These are phyloP conservation scores for Setaria viridis DNA, from an alignment of 202 grass and related monocot species.

Conservation along the genomic window DNA sequence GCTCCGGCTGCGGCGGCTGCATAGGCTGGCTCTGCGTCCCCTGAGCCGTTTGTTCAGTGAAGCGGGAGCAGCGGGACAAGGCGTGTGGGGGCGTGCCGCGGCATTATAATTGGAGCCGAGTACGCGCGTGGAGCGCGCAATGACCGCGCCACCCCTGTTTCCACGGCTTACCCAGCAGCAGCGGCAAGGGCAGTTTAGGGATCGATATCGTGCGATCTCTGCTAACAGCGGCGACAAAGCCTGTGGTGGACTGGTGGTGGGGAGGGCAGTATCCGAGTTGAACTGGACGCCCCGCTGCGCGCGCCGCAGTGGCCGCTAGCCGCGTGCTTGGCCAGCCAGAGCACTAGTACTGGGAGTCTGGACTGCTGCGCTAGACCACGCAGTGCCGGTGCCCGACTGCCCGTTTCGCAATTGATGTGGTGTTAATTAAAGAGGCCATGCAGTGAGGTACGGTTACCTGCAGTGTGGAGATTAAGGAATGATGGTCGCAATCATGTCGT, in stretches of 20 bases:
- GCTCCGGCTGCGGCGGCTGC: slow-evolving; percentile 29
- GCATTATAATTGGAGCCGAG: slow-evolving; percentile 47
- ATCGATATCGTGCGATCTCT: not conserved
- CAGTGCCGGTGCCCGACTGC: not conserved
- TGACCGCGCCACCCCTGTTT: slow-evolving; percentile 22
- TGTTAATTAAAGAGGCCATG: not conserved
- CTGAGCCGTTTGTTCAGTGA: not conserved
- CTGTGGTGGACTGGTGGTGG: slow-evolving; percentile 4
- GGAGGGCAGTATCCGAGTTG: slow-evolving; percentile 21
- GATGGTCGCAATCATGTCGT: slow-evolving; percentile 36
- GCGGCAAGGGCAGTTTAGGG: not conserved
- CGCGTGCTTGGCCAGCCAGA: slow-evolving; percentile 12
- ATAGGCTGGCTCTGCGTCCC: not conserved
- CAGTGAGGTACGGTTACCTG: slow-evolving; percentile 3
- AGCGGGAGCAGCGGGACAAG: slow-evolving; percentile 24
- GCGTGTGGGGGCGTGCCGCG: slow-evolving; percentile 38
- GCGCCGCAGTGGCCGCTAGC: slow-evolving; percentile 54
- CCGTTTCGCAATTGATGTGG: not conserved
- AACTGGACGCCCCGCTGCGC: slow-evolving; percentile 36
- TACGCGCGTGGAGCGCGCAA: slow-evolving; percentile 22
- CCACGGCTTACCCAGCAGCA: fast-evolving
- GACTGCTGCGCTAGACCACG: not conserved
- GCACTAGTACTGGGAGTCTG: too few relatives aligned
- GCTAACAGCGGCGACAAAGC: slow-evolving; percentile 40
- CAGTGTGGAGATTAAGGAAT: slow-evolving; percentile 42